Evolutionary conservation across 75 land plant species (phyloP), one percentile per base, ranked within the genome.

Genomic region (Sequoia sempervirens): DNA sequence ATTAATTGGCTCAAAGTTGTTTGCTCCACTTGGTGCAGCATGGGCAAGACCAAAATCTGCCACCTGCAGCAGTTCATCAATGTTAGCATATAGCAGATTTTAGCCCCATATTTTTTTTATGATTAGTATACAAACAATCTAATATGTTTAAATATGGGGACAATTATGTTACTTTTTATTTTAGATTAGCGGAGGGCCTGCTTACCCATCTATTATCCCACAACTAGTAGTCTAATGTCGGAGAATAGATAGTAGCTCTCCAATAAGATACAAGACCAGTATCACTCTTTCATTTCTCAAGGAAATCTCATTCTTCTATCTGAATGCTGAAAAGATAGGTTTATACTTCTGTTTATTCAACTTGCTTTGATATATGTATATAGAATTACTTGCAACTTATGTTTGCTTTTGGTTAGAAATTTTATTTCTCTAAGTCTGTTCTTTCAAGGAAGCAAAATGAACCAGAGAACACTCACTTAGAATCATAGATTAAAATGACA

Each of bases 11-110:
- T 96, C 96, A 87, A 94, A 91, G 66, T 84, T 85, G 74, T 91
- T 81, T 54, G 92, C 86, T 56, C 95, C 95, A 85, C 81, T 90
- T 82, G 90, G 91, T 81, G 96, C 96, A 84, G 95, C 96, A 89
- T 94, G 95, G 41, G 92, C 98, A 79, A 96, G 96, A 84, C 98
- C 96, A 89, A 94, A 96, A 87, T 94, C 98, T 80, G 98, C 98
- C 82, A 96, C 90, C 98, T 94, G 84, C 70, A 87, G 34, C 32
- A 79, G 28, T 50, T 30, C 28, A 85, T 78, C 26, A 83, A n/a
- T 78, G 28, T 78, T 40, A 45, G 80, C n/a, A 78, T 45, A 45
- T 26, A n/a, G 41, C 45, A 43, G 30, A n/a, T 47, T 12, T 45
- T 78, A 23, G 79, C 47, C 72, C 83, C 17, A 10, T 56, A 61